These are phyloP conservation scores for Lactarius indigo DNA, from an alignment of 768 basidiomycete genomes.

Conservation along the genomic window DNA sequence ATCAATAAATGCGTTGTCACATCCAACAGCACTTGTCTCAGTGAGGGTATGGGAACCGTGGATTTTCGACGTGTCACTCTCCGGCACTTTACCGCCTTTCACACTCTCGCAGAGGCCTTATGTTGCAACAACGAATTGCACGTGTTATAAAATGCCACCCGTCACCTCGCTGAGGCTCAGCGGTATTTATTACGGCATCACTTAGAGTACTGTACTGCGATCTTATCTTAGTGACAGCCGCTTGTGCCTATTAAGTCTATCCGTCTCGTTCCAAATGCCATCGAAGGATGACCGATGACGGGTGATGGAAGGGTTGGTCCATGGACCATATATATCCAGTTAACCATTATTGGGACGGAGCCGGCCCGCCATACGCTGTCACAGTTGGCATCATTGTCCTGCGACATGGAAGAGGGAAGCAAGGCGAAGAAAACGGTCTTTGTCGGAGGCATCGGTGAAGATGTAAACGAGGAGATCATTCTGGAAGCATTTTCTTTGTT, in stretches of 20 bases:
- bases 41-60: not conserved
- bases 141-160: too few relatives aligned
- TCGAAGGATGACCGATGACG: too few relatives aligned
- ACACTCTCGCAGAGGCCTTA: not conserved
- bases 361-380: not conserved
- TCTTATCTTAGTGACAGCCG: too few relatives aligned
- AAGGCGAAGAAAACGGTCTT: conserved; percentile 85
- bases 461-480: conserved; percentile 74
- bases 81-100: not conserved
- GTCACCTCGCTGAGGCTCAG: too few relatives aligned
- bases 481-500: conserved; percentile 84
- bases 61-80: not conserved
- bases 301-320: too few relatives aligned
- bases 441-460: conserved; percentile 78
- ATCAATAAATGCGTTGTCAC: not conserved
- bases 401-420: conserved; percentile 73
- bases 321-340: too few relatives aligned
- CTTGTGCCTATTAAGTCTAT: too few relatives aligned
- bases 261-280: too few relatives aligned
- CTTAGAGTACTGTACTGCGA: too few relatives aligned
- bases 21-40: not conserved
- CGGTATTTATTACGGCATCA: too few relatives aligned
- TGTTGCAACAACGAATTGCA: not conserved
- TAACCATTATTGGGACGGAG: not conserved
- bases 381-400: not conserved